Conservation (phyloP, 2,329 filamentous ascomycete genomes). For the Penicillium sp. region DNA sequence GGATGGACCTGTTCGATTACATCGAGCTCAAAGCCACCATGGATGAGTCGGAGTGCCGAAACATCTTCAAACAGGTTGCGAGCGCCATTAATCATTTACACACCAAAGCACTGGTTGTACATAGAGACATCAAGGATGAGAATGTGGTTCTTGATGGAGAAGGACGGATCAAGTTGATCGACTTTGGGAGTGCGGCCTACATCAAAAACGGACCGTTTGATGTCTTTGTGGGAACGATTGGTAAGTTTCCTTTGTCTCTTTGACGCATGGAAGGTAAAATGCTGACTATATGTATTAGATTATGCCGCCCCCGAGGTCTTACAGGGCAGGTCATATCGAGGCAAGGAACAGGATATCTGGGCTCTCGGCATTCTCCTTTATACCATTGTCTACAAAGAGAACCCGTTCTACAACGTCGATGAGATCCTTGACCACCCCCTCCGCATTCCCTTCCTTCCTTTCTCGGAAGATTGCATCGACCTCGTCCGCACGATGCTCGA, state of each 20-base stretch:
- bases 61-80: constrained; percentile 92
- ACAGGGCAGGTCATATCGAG: constrained; percentile 84
- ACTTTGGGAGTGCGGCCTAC: constrained; percentile 96
- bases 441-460: constrained; percentile 68
- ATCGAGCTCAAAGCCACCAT: constrained; percentile 95
- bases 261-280: neutral
- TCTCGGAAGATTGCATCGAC: constrained; percentile 83
- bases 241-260: constrained; percentile 54
- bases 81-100: constrained; percentile 88
- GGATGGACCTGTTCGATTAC: constrained; percentile 99
- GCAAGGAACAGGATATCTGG: constrained; percentile 98
- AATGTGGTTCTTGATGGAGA: constrained; percentile 96
- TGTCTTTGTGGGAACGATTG: constrained; percentile 97
- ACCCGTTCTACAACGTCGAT: constrained; percentile 97
- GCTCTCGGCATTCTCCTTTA: constrained; percentile 94
- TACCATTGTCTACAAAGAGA: constrained; percentile 99
- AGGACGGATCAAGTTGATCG: constrained; percentile 92
- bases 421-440: constrained; percentile 98
- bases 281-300: constrained; percentile 54
- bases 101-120: constrained; percentile 84
- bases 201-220: constrained; percentile 98
- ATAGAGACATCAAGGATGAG: constrained; percentile 98
- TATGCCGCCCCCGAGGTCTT: constrained; percentile 98
- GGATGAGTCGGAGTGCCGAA: constrained; percentile 89
- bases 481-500: constrained; percentile 90